A percentile compares a stretch with the other conserved stretches of the same genome.
Evolutionary conservation across 495 filamentous ascomycete genomes (phyloP).

Genomic region (Aspergillus heteromorphus): DNA sequence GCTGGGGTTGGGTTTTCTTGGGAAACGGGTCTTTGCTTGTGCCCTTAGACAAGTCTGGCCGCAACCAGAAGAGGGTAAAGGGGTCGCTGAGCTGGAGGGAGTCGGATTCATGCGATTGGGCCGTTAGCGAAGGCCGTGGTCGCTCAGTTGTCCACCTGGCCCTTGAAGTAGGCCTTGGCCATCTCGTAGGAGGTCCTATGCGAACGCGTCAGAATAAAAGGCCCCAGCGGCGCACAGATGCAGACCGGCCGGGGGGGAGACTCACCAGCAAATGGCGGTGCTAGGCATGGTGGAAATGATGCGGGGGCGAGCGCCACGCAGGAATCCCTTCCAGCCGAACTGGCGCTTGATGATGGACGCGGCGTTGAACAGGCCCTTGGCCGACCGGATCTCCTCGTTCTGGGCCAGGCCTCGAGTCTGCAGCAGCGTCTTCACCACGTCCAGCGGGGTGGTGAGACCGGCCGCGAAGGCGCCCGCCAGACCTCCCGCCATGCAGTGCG

Average conservation of each 20-base stretch:
- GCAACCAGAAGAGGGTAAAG: background rate
- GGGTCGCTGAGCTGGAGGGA: background rate
- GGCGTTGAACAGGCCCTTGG: conserved; percentile 75
- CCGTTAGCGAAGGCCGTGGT: background rate
- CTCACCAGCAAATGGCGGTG: conserved; percentile 97
- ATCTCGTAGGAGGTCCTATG: conserved; percentile 71
- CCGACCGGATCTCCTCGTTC: conserved; percentile 78
- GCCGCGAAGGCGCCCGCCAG: conserved; percentile 91
- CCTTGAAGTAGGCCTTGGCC: conserved; percentile 69
- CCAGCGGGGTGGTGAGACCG: conserved; percentile 88
- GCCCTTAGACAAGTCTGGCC: background rate
- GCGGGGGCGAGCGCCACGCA: conserved; percentile 83
- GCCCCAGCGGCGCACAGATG: too few relatives aligned
- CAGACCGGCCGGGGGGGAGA: conserved; percentile 6
- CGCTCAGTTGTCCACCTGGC: conserved; percentile 26
- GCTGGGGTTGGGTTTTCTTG: background rate
- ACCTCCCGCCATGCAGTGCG: conserved; percentile 87
- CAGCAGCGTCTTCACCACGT: conserved; percentile 95
- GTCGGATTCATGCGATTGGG: conserved; percentile 16
- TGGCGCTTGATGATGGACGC: conserved; percentile 76
- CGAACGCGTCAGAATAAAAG: conserved; percentile 3
- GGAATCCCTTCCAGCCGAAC: conserved; percentile 83
- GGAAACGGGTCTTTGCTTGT: conserved; percentile 1
- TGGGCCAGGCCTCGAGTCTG: conserved; percentile 82
- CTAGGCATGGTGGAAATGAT: conserved; percentile 97